Conservation (phyloP, 441 rosid genomes). For the Gossypium gossypioides region DNA sequence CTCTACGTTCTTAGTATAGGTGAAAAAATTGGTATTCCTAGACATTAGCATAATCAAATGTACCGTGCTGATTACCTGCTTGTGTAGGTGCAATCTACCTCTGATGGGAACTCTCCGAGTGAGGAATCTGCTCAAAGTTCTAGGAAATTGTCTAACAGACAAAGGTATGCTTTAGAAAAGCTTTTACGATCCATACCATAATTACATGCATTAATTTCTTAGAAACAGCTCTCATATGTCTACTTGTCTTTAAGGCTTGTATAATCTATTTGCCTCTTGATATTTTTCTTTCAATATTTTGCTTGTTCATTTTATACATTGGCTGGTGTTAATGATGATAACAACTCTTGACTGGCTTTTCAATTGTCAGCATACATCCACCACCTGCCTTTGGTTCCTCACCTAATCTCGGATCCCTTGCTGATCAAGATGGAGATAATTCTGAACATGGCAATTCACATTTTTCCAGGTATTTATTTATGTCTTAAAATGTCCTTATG, state of each 20-base stretch:
- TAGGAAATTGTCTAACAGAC: slow-evolving; percentile 20
- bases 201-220: no score
- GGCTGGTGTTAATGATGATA: slow-evolving; percentile 16
- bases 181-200: no score
- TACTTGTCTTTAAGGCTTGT: no score
- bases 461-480: slow-evolving; percentile 44
- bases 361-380: slow-evolving; percentile 56
- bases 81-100: slow-evolving; percentile 55
- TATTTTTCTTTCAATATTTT: no score
- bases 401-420: slow-evolving; percentile 60
- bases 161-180: slow-evolving; percentile 33
- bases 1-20: neutral
- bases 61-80: slow-evolving; percentile 21
- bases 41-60: slow-evolving; percentile 19
- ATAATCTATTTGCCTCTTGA: no score
- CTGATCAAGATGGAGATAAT: slow-evolving; percentile 39
- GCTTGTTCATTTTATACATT: neutral
- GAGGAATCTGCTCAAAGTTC: slow-evolving; percentile 27
- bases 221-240: no score
- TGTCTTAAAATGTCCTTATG: neutral
- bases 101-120: slow-evolving; percentile 30
- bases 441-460: slow-evolving; percentile 61
- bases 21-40: neutral
- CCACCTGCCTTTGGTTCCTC: slow-evolving; percentile 76
- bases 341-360: slow-evolving; percentile 17